phyloP scores from a whole-genome alignment of 2,329 filamentous ascomycete species.

The Sclerotinia glacialis region DNA sequence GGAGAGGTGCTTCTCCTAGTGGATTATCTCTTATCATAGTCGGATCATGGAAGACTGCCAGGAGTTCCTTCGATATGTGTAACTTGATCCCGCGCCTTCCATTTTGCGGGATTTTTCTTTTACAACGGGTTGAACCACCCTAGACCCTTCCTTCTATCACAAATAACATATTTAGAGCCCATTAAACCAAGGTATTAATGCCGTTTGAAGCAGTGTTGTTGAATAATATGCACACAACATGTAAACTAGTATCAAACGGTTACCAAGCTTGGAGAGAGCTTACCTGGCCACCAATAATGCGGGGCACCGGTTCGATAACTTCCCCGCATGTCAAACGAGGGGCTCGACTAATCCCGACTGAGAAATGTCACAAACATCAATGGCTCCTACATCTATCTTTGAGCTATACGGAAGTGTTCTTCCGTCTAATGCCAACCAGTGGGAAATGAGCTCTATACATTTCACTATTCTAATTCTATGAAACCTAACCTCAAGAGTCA shows the following conservation, averaged over 20 bases:
- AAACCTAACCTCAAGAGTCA: background rate
- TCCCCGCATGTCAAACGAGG: background rate
- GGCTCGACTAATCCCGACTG: background rate
- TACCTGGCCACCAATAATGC: background rate
- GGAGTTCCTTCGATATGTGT: background rate
- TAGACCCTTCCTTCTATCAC: background rate
- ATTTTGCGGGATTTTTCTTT: background rate
- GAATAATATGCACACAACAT: background rate
- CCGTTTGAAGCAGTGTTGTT: background rate
- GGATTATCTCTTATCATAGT: background rate
- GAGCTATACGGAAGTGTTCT: background rate
- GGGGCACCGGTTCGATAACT: background rate
- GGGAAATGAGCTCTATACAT: background rate
- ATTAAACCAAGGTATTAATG: background rate
- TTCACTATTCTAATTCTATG: background rate
- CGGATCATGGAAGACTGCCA: background rate
- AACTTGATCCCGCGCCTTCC: background rate
- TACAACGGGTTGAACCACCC: background rate
- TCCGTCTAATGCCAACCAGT: background rate
- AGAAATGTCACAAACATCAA: background rate
- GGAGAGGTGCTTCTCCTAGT: background rate
- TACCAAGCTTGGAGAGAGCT: background rate
- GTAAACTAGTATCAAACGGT: background rate
- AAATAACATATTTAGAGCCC: background rate
- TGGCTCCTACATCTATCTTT: background rate